These are phyloP conservation scores for Aphanocladium album DNA, from an alignment of 2,329 filamentous ascomycete genomes.

Conservation along the genomic window DNA sequence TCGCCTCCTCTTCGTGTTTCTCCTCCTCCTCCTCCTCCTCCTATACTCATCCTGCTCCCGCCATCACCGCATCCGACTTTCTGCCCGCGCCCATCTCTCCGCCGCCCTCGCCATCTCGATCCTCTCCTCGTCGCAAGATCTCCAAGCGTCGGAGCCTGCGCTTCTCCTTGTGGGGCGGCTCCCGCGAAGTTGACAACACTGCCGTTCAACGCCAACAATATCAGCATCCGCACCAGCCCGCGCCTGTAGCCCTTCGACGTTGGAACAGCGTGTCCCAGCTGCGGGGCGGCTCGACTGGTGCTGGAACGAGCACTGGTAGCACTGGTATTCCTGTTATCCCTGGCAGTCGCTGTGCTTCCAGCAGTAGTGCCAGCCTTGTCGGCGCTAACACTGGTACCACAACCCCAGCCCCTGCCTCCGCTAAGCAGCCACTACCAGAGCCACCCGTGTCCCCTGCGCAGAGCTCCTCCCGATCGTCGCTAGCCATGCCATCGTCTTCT, in stretches of 20 bases:
- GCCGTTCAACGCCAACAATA: neutral
- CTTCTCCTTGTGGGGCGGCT: conserved; percentile 4
- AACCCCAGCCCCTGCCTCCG: conserved; percentile 10
- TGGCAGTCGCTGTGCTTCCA: too few relatives aligned
- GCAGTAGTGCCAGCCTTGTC: too few relatives aligned
- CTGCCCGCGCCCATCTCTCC: neutral
- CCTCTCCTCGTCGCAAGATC: neutral
- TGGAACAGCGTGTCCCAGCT: neutral
- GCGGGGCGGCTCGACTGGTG: conserved; percentile 1
- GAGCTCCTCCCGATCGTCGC: conserved; percentile 17
- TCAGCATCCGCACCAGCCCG: neutral
- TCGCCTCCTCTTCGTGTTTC: neutral
- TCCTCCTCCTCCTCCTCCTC: neutral
- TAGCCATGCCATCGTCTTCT: conserved; percentile 23
- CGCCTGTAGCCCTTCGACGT: neutral
- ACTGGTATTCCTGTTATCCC: neutral
- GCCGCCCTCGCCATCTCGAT: neutral
- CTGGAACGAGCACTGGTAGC: neutral
- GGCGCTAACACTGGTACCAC: neutral
- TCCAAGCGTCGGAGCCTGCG: neutral
- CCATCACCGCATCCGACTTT: neutral
- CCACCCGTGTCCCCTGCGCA: conserved; percentile 1
- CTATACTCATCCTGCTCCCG: neutral
- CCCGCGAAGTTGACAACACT: neutral
- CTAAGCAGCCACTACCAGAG: neutral